Evolutionary conservation across 108 stramenopile species (phyloP), one percentile per base, ranked within the genome.

Genomic region (Cyclotella baltica): DNA sequence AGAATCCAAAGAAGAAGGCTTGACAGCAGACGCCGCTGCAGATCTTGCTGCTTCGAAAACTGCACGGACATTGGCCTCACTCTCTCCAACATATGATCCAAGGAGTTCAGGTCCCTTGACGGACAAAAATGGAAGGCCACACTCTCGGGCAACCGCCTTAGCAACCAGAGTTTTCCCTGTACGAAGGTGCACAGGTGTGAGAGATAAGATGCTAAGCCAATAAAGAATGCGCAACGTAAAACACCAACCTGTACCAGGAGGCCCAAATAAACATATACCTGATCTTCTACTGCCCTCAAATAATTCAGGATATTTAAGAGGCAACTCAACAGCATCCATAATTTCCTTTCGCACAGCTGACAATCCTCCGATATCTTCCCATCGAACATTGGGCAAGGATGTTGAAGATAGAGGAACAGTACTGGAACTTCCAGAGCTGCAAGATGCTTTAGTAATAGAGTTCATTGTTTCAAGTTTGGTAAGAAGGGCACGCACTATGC

Each of bases 111-210:
- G 93, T 0, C 98, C 98, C 78, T 97, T 98, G 75, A 98, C 89
- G 1, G 94, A 94, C 53, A 99, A 74, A 72, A 99, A 99, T 6
- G 97, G 96, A 23, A 99, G 68, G 0, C 93, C 90, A 76, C 98
- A 99, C 84, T 99, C 99, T 28, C 93, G 89, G 28, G 99, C 99
- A 5, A 99, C 98, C 0, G 98, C 98, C 73, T 99, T 99, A 57
- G 99, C 99, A 20, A 99, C 97, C 63, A 99, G 86, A 16, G 99
- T 99, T 87, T 99, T 99, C 11, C 65, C 65, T 58, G 15, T 28
- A 29, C 18, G 2, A 22, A 56, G 38, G 2, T 52, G 18, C 3
- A 25, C 3, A 47, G 1, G 22, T 1, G 25, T 25, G 23, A 55
- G 55, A 55, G 16, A 61, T 33, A 31, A 11, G 13, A 1, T 33